Evolutionary conservation across 192 early-diverging fungal genomes (phyloP).

Genomic region (Backusella mclennaniae): DNA sequence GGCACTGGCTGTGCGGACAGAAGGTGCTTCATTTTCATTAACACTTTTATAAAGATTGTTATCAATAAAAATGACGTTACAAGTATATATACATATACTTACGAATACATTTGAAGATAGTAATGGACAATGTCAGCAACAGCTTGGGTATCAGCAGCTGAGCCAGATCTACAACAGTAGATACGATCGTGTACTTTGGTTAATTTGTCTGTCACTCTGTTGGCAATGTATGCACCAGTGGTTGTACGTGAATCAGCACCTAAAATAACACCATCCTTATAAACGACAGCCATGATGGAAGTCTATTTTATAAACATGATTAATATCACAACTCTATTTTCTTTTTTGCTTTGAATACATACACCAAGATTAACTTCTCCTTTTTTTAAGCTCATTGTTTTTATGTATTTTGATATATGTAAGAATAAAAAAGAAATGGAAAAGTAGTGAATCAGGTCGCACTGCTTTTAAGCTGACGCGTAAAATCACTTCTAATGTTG

Average conservation of each 20-base stretch:
- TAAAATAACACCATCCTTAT: conserved; percentile 89
- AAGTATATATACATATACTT: conserved; percentile 27
- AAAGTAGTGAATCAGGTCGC: not conserved
- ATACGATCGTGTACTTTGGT: conserved; percentile 93
- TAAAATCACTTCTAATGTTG: not conserved
- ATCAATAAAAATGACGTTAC: not conserved
- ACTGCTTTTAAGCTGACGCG: conserved; percentile 7
- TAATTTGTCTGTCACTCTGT: conserved; percentile 98
- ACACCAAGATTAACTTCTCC: conserved; percentile 96
- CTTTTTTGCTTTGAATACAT: conserved; percentile 32
- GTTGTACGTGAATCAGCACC: conserved; percentile 98
- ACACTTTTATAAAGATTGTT: conserved; percentile 49
- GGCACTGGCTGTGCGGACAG: conserved; percentile 82
- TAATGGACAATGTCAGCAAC: conserved; percentile 97
- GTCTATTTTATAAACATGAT: conserved; percentile 57
- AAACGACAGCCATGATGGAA: conserved; percentile 94
- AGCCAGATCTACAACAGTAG: conserved; percentile 97
- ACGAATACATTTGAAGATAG: conserved; percentile 91
- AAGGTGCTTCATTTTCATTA: conserved; percentile 79
- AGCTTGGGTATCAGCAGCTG: conserved; percentile 98
- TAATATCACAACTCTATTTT: not conserved
- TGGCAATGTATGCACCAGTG: conserved; percentile 93
- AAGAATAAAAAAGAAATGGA: not conserved
- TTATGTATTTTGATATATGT: not conserved
- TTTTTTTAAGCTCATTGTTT: conserved; percentile 67